Conservation (phyloP, 345 rosid species). For the Pugionium cornutum region DNA sequence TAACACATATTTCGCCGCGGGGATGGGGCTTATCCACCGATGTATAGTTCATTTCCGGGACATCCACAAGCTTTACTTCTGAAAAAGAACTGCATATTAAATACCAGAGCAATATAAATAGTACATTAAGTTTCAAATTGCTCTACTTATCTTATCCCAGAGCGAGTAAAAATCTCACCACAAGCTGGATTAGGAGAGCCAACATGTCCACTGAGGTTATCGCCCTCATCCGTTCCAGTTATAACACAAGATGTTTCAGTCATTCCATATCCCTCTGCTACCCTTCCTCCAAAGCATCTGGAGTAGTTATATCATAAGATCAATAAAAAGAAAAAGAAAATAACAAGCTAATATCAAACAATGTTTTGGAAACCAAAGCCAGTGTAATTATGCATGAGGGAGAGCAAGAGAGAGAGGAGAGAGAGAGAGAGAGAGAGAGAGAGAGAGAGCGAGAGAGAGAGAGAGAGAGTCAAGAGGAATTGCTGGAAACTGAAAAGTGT, state of each 20-base stretch:
- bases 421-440: no score
- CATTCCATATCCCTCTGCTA: slow-evolving; percentile 47
- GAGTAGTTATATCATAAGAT: slow-evolving; percentile 19
- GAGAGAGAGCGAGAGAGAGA: no score
- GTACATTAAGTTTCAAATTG: slow-evolving; percentile 12
- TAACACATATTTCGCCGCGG: slow-evolving; percentile 96
- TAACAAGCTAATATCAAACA: slow-evolving; percentile 1
- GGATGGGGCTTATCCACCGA: slow-evolving; percentile 84
- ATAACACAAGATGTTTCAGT: slow-evolving; percentile 48
- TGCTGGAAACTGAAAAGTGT: slow-evolving; percentile 14
- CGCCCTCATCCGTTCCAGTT: slow-evolving; percentile 42
- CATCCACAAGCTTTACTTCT: slow-evolving; percentile 97
- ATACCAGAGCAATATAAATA: slow-evolving; percentile 4
- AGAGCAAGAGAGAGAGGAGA: not conserved
- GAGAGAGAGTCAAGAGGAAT: not conserved
- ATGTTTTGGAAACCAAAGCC: slow-evolving; percentile 20
- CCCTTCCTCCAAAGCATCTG: slow-evolving; percentile 83
- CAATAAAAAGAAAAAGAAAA: slow-evolving; percentile 1
- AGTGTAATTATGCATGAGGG: not conserved
- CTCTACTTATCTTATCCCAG: slow-evolving; percentile 7
- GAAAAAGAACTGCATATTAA: slow-evolving; percentile 33
- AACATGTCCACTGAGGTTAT: slow-evolving; percentile 76
- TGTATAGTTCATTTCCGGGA: slow-evolving; percentile 94
- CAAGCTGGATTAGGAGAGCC: slow-evolving; percentile 96
- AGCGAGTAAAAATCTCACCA: slow-evolving; percentile 57